Base-by-base conservation (phyloP, 2,329 filamentous ascomycete species). In the Lachnum nothofagi region DNA sequence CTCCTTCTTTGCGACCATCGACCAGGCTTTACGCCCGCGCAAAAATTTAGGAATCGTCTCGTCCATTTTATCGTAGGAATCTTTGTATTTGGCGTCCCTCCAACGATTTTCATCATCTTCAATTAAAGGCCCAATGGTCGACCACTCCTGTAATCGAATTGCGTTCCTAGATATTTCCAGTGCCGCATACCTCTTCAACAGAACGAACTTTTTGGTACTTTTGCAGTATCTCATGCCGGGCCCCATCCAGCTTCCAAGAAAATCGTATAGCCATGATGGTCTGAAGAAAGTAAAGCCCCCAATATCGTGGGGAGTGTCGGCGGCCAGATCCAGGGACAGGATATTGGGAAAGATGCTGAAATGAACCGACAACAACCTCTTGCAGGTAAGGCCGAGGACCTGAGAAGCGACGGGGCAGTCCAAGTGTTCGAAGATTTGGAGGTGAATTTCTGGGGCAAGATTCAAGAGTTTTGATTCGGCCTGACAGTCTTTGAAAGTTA, bases 321-420 rank as follows among this genome's bases (percentile, higher is more conserved):
- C 6, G 12, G 12, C 12, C 25, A 29, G 6, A 37, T 56, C 53
- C 0, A 80, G 68, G 77, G 77, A 79, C 76, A 79, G 78, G 58
- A 80, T 74, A 53, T 77, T 70, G 16, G 67, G 68, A 53, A 77
- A 78, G 2, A 67, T 63, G 19, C 48, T 45, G 42, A 51, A 45
- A 42, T 56, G 53, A 51, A 29, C 12, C 6, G 25, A 29, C 7
- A 29, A 12, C 7, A 29, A 29, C 12, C 7, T 29, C 12, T 29
- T 29, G 25, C 25, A 29, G 12, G 25, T 29, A 29, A 29, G 25
- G 12, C 25, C 25, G 25, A 29, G 25, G 25, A 6, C 6, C 12
- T 29, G 25, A 29, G 25, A 29, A 12, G 25, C 25, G 25, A 29
- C 25, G 7, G 7, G 25, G 12, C 25, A 29, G 6, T 29, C 25